Evolutionary conservation across 2,329 filamentous ascomycete genomes (phyloP).

Genomic region (Xylaria sp.): DNA sequence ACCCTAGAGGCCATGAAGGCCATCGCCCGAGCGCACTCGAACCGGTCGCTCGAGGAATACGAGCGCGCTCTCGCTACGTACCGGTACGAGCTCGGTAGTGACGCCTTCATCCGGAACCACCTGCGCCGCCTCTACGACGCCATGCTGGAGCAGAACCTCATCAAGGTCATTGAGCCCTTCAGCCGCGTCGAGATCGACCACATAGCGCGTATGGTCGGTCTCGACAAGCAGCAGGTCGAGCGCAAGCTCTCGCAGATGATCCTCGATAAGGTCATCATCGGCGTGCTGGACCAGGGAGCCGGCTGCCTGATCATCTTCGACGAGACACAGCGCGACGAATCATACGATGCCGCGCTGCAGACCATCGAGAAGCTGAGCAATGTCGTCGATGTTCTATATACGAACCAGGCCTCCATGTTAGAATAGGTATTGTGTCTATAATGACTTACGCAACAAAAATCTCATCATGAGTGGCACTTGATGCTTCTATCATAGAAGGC

Average conservation of each 20-base stretch:
- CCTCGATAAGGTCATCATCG: conserved; percentile 97
- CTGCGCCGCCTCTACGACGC: conserved; percentile 95
- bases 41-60: conserved; percentile 96
- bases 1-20: conserved; percentile 99
- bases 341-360: conserved; percentile 91
- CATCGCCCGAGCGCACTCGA: conserved; percentile 92
- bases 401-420: conserved; percentile 94
- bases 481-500: not conserved
- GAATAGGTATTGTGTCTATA: conserved; percentile 67
- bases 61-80: conserved; percentile 91
- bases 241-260: conserved; percentile 99
- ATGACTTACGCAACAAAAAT: conserved; percentile 14
- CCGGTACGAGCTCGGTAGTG: conserved; percentile 91
- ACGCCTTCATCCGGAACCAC: conserved; percentile 97
- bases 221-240: conserved; percentile 97
- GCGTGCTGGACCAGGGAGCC: conserved; percentile 96
- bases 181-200: conserved; percentile 96
- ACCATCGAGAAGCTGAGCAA: conserved; percentile 98
- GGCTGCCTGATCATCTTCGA: conserved; percentile 97
- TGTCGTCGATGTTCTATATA: conserved; percentile 97
- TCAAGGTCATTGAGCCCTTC: conserved; percentile 99
- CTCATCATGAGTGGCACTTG: conserved; percentile 7
- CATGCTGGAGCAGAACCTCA: conserved; percentile 99
- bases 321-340: conserved; percentile 91
- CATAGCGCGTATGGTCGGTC: conserved; percentile 95